These are phyloP conservation scores for Ocimum tenuiflorum DNA, from an alignment of 257 asterid species.

Conservation along the genomic window DNA sequence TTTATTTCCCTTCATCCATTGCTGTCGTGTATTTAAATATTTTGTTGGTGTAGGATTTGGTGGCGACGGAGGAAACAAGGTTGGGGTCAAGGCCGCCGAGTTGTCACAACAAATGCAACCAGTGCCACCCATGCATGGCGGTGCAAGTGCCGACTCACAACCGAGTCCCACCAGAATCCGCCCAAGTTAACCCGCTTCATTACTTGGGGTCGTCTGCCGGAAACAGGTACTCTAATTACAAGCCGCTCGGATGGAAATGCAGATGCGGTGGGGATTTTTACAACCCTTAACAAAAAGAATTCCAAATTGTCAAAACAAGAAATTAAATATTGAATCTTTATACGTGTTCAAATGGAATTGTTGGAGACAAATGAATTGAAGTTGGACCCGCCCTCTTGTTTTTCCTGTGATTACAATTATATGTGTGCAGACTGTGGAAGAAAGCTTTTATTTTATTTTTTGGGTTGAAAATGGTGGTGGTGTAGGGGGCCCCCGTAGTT, in stretches of 20 bases:
- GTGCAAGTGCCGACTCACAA: constrained; percentile 72
- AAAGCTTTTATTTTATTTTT: neutral
- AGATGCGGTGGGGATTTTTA: constrained; percentile 70
- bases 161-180: constrained; percentile 19
- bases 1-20: neutral
- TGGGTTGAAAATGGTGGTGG: neutral
- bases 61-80: constrained; percentile 66
- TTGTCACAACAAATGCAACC: constrained; percentile 87
- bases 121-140: constrained; percentile 97
- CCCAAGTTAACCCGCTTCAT: too few species aligned
- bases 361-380: neutral
- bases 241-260: constrained; percentile 99
- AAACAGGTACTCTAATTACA: constrained; percentile 90
- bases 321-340: neutral
- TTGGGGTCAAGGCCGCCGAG: constrained; percentile 96
- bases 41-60: constrained; percentile 35
- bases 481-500: constrained; percentile 16
- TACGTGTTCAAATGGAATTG: neutral
- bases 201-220: constrained; percentile 16
- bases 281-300: constrained; percentile 42
- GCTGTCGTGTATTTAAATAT: neutral
- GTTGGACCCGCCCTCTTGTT: too few species aligned
- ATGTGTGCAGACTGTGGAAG: too few species aligned
- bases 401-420: too few species aligned
- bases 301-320: too few species aligned